phyloP scores from a whole-genome alignment of 257 asterid genomes.

The Henckelia pumila region DNA sequence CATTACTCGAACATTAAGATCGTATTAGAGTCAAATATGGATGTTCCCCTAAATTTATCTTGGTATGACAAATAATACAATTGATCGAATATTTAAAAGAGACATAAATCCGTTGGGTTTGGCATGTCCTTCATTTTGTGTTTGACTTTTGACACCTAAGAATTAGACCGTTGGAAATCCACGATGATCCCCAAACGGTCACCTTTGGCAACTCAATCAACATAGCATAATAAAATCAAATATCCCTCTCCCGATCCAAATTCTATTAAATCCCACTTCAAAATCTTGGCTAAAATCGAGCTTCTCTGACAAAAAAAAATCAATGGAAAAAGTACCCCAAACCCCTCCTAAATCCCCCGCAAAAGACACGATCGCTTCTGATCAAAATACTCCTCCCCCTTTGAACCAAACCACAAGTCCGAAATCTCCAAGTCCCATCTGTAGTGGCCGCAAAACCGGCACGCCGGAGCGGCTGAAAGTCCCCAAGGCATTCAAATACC shows the following conservation, averaged over 20 bases:
- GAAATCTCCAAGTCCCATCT: slow-evolving; percentile 26
- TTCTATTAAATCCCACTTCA: slow-evolving; percentile 22
- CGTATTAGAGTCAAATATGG: too few relatives aligned
- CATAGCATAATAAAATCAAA: not conserved
- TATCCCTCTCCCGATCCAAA: too few relatives aligned
- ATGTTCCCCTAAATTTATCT: too few relatives aligned
- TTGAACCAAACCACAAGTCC: not conserved
- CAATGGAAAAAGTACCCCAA: slow-evolving; percentile 42
- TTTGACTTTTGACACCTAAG: slow-evolving; percentile 14
- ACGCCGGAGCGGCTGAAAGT: slow-evolving; percentile 59
- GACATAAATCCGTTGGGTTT: too few relatives aligned
- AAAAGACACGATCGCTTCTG: too few relatives aligned
- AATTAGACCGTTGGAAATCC: slow-evolving; percentile 35
- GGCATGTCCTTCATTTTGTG: too few relatives aligned
- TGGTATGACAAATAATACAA: too few relatives aligned
- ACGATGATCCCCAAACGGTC: slow-evolving; percentile 33
- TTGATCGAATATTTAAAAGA: too few relatives aligned
- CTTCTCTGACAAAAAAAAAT: not conserved
- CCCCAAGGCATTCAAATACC: slow-evolving; percentile 63
- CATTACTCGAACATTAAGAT: too few relatives aligned
- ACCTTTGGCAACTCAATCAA: slow-evolving; percentile 28
- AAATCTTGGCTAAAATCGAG: not conserved
- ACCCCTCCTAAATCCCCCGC: slow-evolving; percentile 28
- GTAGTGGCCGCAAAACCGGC: too few relatives aligned
- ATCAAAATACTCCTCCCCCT: slow-evolving; percentile 32